Evolutionary conservation across 2,329 filamentous ascomycete species (phyloP), one percentile per base, ranked within the genome.

Genomic region (Diaporthe ilicicola): DNA sequence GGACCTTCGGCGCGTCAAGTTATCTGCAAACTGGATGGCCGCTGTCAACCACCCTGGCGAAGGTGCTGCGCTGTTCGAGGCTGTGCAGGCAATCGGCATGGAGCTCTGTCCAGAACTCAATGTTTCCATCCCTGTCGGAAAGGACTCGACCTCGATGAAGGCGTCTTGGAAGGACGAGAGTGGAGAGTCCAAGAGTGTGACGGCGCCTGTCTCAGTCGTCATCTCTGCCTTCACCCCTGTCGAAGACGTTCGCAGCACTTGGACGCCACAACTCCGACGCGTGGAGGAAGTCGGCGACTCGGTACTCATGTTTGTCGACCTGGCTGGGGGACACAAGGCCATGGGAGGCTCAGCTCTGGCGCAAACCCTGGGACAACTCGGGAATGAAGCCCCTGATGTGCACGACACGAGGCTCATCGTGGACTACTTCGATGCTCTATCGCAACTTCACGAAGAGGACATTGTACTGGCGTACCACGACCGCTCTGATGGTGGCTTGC

Each of bases 101-200:
- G 93, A 97, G 59, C 86, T 99, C 10, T 99, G 96, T 82, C 94
- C 94, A 2, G 87, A 93, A 76, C 87, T 98, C n/a, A 94, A 93
- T 42, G 90, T 99, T 73, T 94, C 93, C 70, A 98, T 99, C 72
- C 96, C 96, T 4, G 96, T 98, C 10, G 96, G 96, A 69, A 98
- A 99, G 83, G 96, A 99, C 81, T 98, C 95, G 0, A 97, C 97
- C 82, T 98, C 95, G 3, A 98, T 99, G 96, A 98, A 98, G 86
- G 95, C 97, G 77, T 94, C 94, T 69, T 98, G 96, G 96, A 92
- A 90, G 78, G 93, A 95, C 75, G 84, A 85, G 73, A 89, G 85
- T 37, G 88, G 89, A 22, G 87, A 93, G 73, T 83, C 87, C 17
- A 96, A 93, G 84, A 95, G 95, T 75, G 95, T 98, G 62, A 98